Base-by-base conservation (phyloP, 805 yeast species). In the Suhomyces pyralidae region DNA sequence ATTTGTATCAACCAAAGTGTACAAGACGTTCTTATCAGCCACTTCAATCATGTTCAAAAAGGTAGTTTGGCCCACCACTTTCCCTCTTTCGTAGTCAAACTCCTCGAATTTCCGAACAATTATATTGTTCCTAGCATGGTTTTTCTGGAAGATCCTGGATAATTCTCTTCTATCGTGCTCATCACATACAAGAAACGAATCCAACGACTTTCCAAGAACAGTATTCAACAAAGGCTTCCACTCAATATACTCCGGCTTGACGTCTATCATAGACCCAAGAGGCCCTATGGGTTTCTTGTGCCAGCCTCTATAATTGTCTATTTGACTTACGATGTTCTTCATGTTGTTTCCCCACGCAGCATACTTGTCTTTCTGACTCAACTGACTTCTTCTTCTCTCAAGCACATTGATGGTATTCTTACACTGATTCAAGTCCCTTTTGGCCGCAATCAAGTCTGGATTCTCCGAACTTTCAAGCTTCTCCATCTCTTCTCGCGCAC, bases 281-380 rank as follows among this genome's bases (percentile, higher is more conserved):
- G 99, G 99, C 0, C 98, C 98, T 15, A 86, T 66, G 0, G 96
- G 96, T 34, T 61, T 62, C 2, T 66, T 60, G 15, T 75, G 76
- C 76, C 78, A 75, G 7, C 54, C 46, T 12, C 71, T 70, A 19
- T 58, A 53, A 2, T 64, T 58, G 25, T 68, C 57, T 6, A 85
- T 78, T 5, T 71, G 80, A 3, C 62, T 57, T 22, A 84, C 58
- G 6, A 85, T 62, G 2, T 53, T 47, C 7, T 67, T 67, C 63
- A 83, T 77, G 5, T 71, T 68, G 1, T 55, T 55, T 7, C 85
- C 86, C 74, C 83, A 86, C 1, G 84, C 80, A 10, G 77, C 73
- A 44, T 72, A 69, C 65, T 76, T 66, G 55, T 70, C 71, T 22
- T 59, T 62, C 46, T 63, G 71, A 25, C 67, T 58, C 7, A 63